These are phyloP conservation scores for Coccomyxa sp. DNA, from an alignment of 139 green algal species.

Conservation along the genomic window DNA sequence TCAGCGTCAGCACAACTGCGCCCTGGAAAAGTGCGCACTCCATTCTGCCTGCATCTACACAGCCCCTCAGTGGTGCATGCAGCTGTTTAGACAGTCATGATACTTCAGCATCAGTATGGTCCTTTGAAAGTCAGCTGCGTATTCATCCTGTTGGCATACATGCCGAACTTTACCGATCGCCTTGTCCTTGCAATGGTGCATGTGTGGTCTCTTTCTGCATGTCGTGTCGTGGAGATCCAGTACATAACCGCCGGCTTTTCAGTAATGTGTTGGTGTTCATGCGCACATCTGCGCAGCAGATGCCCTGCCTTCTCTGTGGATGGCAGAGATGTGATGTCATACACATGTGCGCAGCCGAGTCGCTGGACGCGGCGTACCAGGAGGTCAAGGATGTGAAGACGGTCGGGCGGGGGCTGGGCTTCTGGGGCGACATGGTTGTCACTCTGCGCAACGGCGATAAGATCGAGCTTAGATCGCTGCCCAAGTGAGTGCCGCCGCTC, in stretches of 20 bases:
- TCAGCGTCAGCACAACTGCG: constrained; percentile 70
- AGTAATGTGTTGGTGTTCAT: too few species aligned
- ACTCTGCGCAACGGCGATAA: constrained; percentile 71
- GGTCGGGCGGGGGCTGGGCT: constrained; percentile 70
- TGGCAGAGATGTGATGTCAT: background rate
- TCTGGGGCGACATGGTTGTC: constrained; percentile 90
- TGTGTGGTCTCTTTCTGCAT: too few species aligned
- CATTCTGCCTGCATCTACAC: background rate
- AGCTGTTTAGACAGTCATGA: too few species aligned
- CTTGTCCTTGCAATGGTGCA: too few species aligned
- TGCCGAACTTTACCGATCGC: too few species aligned
- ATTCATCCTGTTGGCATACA: too few species aligned
- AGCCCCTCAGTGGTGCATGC: background rate
- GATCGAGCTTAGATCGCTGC: constrained; percentile 77
- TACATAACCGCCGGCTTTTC: too few species aligned
- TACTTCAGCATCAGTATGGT: too few species aligned
- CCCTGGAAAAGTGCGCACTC: constrained; percentile 74
- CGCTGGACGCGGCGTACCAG: constrained; percentile 48
- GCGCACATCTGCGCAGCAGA: too few species aligned
- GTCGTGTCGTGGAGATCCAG: too few species aligned
- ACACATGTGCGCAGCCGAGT: constrained; percentile 42
- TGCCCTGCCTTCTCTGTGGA: too few species aligned
- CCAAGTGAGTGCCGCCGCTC: constrained; percentile 42
- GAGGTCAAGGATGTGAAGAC: constrained; percentile 75
- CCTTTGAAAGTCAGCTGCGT: too few species aligned